Percentiles rank a stretch among this genome's conserved stretches.
phyloP scores from a whole-genome alignment of 2,329 filamentous ascomycete genomes.

The Beauveria bassiana region DNA sequence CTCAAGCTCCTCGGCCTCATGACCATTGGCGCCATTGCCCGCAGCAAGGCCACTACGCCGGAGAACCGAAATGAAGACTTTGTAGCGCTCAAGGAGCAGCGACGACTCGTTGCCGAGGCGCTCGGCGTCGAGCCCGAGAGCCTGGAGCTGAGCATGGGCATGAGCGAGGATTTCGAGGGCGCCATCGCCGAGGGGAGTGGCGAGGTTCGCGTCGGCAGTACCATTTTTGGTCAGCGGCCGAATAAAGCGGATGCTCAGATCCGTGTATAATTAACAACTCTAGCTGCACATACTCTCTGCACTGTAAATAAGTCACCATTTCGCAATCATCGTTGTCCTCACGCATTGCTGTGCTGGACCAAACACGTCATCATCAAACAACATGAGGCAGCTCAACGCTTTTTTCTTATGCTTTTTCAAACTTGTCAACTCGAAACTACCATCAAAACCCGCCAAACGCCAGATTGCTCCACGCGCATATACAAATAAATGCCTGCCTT shows the following conservation, averaged over 20 bases:
- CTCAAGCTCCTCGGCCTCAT: slow-evolving; percentile 77
- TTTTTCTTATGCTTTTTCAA: background rate
- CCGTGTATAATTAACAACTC: slow-evolving; percentile 32
- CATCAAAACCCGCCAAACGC: slow-evolving; percentile 3
- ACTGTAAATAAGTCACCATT: background rate
- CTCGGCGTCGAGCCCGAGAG: slow-evolving; percentile 35
- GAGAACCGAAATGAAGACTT: slow-evolving; percentile 94
- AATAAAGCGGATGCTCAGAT: slow-evolving; percentile 72
- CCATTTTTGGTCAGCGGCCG: slow-evolving; percentile 82
- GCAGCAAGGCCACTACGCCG: slow-evolving; percentile 63
- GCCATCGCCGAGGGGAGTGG: slow-evolving; percentile 76
- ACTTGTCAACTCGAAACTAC: background rate
- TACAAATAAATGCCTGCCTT: slow-evolving; percentile 1
- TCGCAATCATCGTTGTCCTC: background rate
- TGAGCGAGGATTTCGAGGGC: slow-evolving; percentile 93
- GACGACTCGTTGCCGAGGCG: slow-evolving; percentile 59
- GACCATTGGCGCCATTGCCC: slow-evolving; percentile 93
- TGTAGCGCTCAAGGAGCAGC: slow-evolving; percentile 54
- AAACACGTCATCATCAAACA: too few species aligned
- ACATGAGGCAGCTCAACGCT: background rate
- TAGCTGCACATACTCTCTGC: background rate
- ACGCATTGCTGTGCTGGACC: too few species aligned
- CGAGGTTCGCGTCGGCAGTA: slow-evolving; percentile 88
- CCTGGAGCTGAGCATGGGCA: slow-evolving; percentile 96
- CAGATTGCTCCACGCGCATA: background rate